These are phyloP conservation scores for Cydonia oblonga DNA, from an alignment of 331 rosid species.

Conservation along the genomic window DNA sequence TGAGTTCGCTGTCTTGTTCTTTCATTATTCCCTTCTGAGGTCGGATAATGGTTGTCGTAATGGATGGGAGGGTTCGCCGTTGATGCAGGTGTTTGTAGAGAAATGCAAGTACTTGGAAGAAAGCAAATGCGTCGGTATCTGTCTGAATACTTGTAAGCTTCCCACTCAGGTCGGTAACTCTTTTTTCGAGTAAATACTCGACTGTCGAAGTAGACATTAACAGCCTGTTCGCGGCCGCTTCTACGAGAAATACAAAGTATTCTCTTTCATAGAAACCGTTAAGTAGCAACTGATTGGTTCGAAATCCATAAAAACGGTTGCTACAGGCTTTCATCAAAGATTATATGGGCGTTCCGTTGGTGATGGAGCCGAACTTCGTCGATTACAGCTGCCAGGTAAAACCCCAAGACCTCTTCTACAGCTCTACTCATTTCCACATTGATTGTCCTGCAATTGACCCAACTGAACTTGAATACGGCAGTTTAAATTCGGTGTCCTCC, in stretches of 20 bases:
- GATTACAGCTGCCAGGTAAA: slow-evolving; percentile 88
- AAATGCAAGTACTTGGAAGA: slow-evolving; percentile 87
- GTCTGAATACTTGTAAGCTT: slow-evolving; percentile 77
- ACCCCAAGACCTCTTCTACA: not conserved
- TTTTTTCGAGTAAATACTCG: not conserved
- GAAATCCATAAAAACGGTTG: not conserved
- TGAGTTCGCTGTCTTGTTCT: not conserved
- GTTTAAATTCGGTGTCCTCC: slow-evolving; percentile 78
- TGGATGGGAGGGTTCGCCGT: not conserved
- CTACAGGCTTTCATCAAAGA: slow-evolving; percentile 71
- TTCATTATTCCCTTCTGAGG: too few species aligned
- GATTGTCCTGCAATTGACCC: not conserved
- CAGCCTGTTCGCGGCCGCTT: not conserved
- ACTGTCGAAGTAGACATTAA: not conserved
- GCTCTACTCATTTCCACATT: not conserved
- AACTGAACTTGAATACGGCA: slow-evolving; percentile 15
- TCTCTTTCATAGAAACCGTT: not conserved
- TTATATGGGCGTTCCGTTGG: slow-evolving; percentile 78
- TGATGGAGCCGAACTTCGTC: slow-evolving; percentile 82
- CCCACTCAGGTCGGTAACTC: slow-evolving; percentile 73
- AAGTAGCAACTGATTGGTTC: not conserved
- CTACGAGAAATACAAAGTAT: not conserved
- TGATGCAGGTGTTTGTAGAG: slow-evolving; percentile 71
- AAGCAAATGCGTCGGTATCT: slow-evolving; percentile 81
- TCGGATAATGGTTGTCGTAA: not conserved